Conservation (phyloP, 1,284 basidiomycete species). For the Ceraceosorus guamensis region DNA sequence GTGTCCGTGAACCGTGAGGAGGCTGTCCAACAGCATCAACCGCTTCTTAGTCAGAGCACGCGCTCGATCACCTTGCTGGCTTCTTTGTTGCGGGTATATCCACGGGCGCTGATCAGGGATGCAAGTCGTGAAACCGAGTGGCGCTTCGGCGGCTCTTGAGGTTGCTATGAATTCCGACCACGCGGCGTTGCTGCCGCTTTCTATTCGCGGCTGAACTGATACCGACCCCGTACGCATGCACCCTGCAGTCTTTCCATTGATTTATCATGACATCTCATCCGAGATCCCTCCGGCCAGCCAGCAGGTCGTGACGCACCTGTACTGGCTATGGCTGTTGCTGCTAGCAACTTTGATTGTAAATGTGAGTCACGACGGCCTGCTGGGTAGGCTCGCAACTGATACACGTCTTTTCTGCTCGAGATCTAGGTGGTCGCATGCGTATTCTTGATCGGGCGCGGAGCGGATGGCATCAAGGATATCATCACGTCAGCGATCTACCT, state of each 20-base stretch:
- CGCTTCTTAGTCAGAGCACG: no score
- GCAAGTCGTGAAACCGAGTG: background rate
- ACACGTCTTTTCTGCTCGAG: background rate
- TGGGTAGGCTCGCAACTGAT: no score
- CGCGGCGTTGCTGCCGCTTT: no score
- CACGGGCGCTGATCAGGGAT: no score
- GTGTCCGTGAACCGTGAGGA: no score
- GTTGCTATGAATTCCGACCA: no score
- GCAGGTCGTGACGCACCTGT: conserved; percentile 68
- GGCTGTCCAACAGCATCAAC: no score
- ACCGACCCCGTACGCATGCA: conserved; percentile 11
- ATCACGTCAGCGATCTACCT: conserved; percentile 66
- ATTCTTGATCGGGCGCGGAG: conserved; percentile 67
- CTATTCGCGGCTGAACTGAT: conserved; percentile 1
- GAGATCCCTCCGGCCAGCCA: conserved; percentile 79
- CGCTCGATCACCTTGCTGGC: no score
- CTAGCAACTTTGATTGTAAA: conserved; percentile 74
- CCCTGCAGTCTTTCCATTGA: conserved; percentile 89
- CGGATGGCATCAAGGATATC: conserved; percentile 71
- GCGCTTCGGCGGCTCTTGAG: no score
- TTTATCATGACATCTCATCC: conserved; percentile 82
- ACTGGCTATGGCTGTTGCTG: conserved; percentile 51
- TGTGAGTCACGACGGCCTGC: conserved; percentile 46
- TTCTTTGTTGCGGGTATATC: no score
- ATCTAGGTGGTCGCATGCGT: conserved; percentile 68